phyloP scores from a whole-genome alignment of 305 asterid species.

The Fraxinus floribunda region DNA sequence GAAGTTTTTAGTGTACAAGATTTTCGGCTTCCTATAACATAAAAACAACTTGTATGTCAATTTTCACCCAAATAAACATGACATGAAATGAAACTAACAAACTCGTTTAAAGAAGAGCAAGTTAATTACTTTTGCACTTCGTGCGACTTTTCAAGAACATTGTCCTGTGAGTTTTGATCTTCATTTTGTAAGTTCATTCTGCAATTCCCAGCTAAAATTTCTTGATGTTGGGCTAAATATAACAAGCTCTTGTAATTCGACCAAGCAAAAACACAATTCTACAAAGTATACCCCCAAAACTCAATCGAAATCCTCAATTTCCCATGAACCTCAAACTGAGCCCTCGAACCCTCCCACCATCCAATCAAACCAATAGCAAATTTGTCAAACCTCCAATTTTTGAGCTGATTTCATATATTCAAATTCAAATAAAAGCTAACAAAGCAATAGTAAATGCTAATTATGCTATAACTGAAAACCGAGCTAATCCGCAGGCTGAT shows the following conservation, averaged over 20 bases:
- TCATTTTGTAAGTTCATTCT: conserved; percentile 46
- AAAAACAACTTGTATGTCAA: conserved; percentile 25
- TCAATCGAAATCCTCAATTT: conserved; percentile 1
- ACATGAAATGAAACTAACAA: background rate
- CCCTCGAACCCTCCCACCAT: background rate
- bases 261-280: background rate
- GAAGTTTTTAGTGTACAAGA: conserved; percentile 64
- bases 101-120: conserved; percentile 1
- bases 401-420: background rate
- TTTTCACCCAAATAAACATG: conserved; percentile 1
- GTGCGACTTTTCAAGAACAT: conserved; percentile 15
- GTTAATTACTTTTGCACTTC: conserved; percentile 29
- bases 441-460: background rate
- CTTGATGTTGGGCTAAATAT: background rate
- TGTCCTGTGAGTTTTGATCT: conserved; percentile 27
- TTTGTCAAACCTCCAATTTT: background rate
- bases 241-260: conserved; percentile 10
- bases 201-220: conserved; percentile 4
- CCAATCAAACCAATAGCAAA: background rate
- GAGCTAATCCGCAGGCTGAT: background rate
- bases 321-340: background rate
- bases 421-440: background rate
- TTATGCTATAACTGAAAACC: background rate
- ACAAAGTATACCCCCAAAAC: background rate
- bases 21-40: conserved; percentile 58